Evolutionary conservation across 208 protist species (phyloP), one percentile per base, ranked within the genome.

Genomic region (Leishmania braziliensis): DNA sequence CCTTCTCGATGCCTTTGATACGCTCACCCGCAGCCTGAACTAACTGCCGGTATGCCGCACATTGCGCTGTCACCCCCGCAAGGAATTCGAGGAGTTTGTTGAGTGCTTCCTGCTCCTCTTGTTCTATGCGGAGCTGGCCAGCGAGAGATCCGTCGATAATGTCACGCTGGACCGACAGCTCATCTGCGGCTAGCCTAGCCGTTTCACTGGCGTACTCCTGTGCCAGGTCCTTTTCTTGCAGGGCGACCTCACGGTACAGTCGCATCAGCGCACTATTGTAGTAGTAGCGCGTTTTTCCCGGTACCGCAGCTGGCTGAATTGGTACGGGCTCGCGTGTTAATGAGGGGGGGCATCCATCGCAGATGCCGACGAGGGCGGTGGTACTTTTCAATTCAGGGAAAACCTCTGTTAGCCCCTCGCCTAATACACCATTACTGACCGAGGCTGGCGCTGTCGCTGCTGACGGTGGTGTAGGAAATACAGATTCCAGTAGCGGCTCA

Each of bases 201-300:
- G 60, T 60, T 43, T 81, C 70, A 16, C 48, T n/a, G 26, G 69
- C 63, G 65, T 80, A 84, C 58, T 69, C 16, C 6, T 60, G 74
- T 10, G 75, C 77, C 9, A 81, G 62, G 20, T 79, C 84, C 18
- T n/a, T 63, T 5, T 74, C 80, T 39, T 77, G 72, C 0, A 75
- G 60, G 20, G 70, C 66, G 0, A 48, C 73, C 29, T 86, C 72
- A 48, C 77, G 79, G 70, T 83, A 80, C 36, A 89, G 79, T 9
- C 69, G 78, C 76, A 84, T 88, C 16, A 90, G 60, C 18, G 75
- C 84, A 68, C 87, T 90, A 36, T 90, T 71, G 62, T 85, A 85
- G 62, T 85, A 85, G 72, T 85, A 85, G 60, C 82, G 82, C 4
- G 76, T 81, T 14, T 56, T 77, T 8, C 77, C 53, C n/a, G 82